These are phyloP conservation scores for Globisporangium viniferum DNA, from an alignment of 352 stramenopile species.

Conservation along the genomic window DNA sequence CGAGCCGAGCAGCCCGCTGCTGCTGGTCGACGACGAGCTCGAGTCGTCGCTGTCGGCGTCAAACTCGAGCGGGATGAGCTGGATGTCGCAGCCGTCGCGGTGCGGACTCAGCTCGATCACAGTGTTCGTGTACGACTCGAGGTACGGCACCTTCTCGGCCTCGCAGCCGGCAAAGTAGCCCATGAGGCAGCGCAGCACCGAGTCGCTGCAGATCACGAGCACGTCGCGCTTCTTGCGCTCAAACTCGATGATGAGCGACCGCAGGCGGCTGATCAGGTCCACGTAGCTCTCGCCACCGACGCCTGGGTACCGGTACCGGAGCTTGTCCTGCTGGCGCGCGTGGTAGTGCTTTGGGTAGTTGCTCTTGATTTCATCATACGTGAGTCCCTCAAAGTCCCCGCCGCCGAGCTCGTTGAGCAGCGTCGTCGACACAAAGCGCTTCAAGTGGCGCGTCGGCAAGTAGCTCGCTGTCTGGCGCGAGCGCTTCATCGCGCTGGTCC, in stretches of 20 bases:
- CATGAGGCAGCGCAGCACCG: conserved; percentile 71
- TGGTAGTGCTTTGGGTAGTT: conserved; percentile 88
- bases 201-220: conserved; percentile 83
- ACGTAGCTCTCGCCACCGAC: conserved; percentile 92
- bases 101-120: conserved; percentile 81
- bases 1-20: not conserved
- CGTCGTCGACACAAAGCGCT: conserved; percentile 83
- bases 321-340: conserved; percentile 86
- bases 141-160: conserved; percentile 65
- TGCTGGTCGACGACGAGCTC: not conserved
- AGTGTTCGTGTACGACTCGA: conserved; percentile 66
- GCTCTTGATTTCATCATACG: conserved; percentile 76
- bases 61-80: conserved; percentile 74
- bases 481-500: conserved; percentile 82
- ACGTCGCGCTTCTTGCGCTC: conserved; percentile 88
- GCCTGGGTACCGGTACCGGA: conserved; percentile 88
- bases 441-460: conserved; percentile 57
- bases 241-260: conserved; percentile 92
- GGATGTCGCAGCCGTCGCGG: conserved; percentile 81
- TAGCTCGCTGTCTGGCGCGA: conserved; percentile 71
- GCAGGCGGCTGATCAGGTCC: conserved; percentile 90
- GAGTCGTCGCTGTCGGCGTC: conserved; percentile 26
- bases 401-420: conserved; percentile 91
- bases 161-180: conserved; percentile 80
- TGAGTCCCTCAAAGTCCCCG: conserved; percentile 89